phyloP scores from a whole-genome alignment of 768 basidiomycete species.

The Glaciozyma antarctica region DNA sequence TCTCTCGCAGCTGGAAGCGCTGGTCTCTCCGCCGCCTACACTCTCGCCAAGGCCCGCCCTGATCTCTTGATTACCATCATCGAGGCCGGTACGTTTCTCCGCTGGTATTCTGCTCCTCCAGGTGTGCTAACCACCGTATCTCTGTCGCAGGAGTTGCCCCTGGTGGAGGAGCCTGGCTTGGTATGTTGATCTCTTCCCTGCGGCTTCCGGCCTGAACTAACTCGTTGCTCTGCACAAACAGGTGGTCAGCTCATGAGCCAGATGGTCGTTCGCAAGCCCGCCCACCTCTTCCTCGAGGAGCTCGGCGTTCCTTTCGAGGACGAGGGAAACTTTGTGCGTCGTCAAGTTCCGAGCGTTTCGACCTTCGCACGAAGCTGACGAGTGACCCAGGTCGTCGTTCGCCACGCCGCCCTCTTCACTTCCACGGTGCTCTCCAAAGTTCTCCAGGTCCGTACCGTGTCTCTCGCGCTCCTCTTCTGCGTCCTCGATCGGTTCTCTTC shows the following conservation, averaged over 20 bases:
- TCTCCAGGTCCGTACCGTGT: constrained; percentile 17
- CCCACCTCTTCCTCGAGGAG: constrained; percentile 59
- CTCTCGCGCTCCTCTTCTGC: background rate
- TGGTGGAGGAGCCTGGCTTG: constrained; percentile 43
- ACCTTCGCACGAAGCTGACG: background rate
- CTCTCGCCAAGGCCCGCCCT: constrained; percentile 56
- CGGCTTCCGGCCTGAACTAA: background rate
- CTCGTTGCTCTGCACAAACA: constrained; percentile 37
- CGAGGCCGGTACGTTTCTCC: constrained; percentile 51
- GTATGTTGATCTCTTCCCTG: background rate
- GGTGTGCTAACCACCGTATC: background rate
- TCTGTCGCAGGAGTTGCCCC: constrained; percentile 48
- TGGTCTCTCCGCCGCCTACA: constrained; percentile 65
- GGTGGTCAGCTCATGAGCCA: constrained; percentile 59
- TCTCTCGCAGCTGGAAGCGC: constrained; percentile 46
- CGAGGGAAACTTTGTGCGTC: constrained; percentile 58
- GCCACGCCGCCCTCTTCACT: constrained; percentile 72
- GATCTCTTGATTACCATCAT: constrained; percentile 59
- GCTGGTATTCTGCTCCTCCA: background rate
- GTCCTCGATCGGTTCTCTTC: background rate
- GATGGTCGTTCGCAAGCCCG: constrained; percentile 72
- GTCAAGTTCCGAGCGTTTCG: background rate
- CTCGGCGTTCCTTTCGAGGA: constrained; percentile 66
- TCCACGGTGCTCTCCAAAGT: constrained; percentile 63
- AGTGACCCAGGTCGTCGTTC: constrained; percentile 46